These are phyloP conservation scores for Tetraselmis chui DNA, from an alignment of 139 green algal species.

Conservation along the genomic window DNA sequence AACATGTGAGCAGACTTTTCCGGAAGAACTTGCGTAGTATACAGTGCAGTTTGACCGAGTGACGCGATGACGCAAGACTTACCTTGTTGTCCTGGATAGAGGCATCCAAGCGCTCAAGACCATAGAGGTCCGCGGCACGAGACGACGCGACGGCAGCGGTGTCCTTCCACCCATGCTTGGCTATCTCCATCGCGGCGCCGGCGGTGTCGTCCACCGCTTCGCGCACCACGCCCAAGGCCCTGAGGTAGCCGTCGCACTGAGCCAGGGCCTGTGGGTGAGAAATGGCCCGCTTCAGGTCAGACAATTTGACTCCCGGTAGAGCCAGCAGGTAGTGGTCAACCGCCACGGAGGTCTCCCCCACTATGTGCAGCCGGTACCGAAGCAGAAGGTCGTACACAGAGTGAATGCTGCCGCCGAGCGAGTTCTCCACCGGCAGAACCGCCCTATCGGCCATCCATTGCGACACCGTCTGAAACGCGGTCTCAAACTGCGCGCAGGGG, in stretches of 20 bases:
- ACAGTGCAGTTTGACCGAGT: no score
- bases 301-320: conserved; percentile 67
- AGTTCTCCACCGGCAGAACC: conserved; percentile 80
- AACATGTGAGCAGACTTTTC: no score
- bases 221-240: conserved; percentile 51
- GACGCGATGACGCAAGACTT: no score
- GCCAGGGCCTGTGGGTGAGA: conserved; percentile 87
- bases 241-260: conserved; percentile 70
- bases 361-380: conserved; percentile 69
- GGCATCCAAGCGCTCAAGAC: conserved; percentile 62
- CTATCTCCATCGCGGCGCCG: conserved; percentile 70
- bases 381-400: conserved; percentile 87
- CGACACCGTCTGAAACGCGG: conserved; percentile 72
- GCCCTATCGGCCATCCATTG: conserved; percentile 64
- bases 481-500: conserved; percentile 93
- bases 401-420: conserved; percentile 74
- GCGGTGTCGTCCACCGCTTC: conserved; percentile 91
- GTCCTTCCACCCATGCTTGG: conserved; percentile 28
- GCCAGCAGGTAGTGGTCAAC: conserved; percentile 95
- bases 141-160: conserved; percentile 56
- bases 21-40: no score
- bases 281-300: conserved; percentile 75
- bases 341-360: conserved; percentile 72
- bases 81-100: conserved; percentile 77
- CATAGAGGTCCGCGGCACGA: conserved; percentile 65